Percentiles rank a stretch among this genome's conserved stretches.
These are phyloP conservation scores for Leavenworthia alabamica DNA, from an alignment of 345 rosid genomes.

Conservation along the genomic window DNA sequence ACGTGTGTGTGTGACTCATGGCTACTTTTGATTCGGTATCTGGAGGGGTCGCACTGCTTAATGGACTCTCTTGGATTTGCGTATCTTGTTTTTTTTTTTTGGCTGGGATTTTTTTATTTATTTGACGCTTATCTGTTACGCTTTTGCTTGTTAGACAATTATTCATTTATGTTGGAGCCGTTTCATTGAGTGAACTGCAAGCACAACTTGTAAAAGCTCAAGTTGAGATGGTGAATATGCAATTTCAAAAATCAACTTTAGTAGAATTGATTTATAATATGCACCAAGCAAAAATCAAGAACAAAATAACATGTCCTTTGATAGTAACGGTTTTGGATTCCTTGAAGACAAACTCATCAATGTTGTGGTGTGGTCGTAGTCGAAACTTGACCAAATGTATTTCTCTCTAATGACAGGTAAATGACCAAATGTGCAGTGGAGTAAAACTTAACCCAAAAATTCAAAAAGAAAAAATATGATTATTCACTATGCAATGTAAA, in stretches of 20 bases:
- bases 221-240: conserved; percentile 57
- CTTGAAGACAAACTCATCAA: conserved; percentile 19
- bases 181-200: conserved; percentile 56
- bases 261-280: conserved; percentile 54
- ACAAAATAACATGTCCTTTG: conserved; percentile 24
- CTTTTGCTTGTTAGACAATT: conserved; percentile 18
- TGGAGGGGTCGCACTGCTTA: not conserved
- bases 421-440: too few species aligned
- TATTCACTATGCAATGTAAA: too few species aligned
- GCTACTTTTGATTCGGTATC: not conserved
- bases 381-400: too few species aligned
- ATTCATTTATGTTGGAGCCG: too few species aligned
- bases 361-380: conserved; percentile 40
- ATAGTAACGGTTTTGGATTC: conserved; percentile 22
- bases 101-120: not conserved
- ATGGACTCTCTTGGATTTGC: conserved; percentile 24
- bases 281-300: conserved; percentile 32
- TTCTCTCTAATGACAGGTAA: too few species aligned
- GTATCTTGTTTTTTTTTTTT: not conserved
- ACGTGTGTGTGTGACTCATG: not conserved
- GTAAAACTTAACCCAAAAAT: too few species aligned
- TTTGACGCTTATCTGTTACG: conserved; percentile 2
- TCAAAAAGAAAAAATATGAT: too few species aligned
- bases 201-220: conserved; percentile 72
- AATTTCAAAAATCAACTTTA: conserved; percentile 56